phyloP scores from a whole-genome alignment of 257 asterid species.

The Salvia miltiorrhiza region DNA sequence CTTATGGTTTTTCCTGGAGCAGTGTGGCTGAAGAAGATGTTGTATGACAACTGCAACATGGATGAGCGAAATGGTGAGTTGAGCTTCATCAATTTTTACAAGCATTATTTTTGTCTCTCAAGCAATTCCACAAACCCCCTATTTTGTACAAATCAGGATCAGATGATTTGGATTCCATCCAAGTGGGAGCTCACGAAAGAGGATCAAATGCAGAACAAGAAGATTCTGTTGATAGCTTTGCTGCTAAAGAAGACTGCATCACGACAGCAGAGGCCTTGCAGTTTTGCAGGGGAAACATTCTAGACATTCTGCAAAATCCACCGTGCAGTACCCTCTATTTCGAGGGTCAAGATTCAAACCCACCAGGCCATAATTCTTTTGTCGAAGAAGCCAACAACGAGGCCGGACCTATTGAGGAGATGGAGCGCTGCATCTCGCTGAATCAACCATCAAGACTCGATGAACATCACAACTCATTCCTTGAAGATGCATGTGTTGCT shows the following conservation, averaged over 20 bases:
- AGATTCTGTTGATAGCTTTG: slow-evolving; percentile 11
- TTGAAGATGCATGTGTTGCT: slow-evolving; percentile 16
- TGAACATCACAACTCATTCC: slow-evolving; percentile 8
- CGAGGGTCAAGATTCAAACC: slow-evolving; percentile 20
- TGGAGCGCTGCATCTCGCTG: neutral
- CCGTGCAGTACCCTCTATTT: neutral
- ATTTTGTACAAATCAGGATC: slow-evolving; percentile 21
- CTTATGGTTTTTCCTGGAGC: slow-evolving; percentile 95
- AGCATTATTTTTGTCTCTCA: neutral
- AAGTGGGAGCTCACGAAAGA: slow-evolving; percentile 14
- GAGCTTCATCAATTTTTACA: slow-evolving; percentile 2
- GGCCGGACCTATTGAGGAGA: slow-evolving; percentile 6
- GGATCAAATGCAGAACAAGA: slow-evolving; percentile 15
- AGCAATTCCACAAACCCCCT: neutral
- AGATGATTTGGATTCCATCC: slow-evolving; percentile 6
- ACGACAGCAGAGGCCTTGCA: slow-evolving; percentile 22
- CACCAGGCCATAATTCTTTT: neutral
- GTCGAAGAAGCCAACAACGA: neutral
- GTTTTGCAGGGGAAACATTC: neutral
- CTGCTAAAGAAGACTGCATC: slow-evolving; percentile 23
- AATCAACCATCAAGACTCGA: slow-evolving; percentile 5
- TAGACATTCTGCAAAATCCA: slow-evolving; percentile 4
- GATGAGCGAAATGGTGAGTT: slow-evolving; percentile 38
- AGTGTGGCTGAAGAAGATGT: slow-evolving; percentile 71
- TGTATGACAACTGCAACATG: slow-evolving; percentile 28